Percentiles rank a stretch among this genome's conserved stretches.
Evolutionary conservation across 1,139 yeast genomes (phyloP).

Genomic region (Magnusiomyces suaveolens): DNA sequence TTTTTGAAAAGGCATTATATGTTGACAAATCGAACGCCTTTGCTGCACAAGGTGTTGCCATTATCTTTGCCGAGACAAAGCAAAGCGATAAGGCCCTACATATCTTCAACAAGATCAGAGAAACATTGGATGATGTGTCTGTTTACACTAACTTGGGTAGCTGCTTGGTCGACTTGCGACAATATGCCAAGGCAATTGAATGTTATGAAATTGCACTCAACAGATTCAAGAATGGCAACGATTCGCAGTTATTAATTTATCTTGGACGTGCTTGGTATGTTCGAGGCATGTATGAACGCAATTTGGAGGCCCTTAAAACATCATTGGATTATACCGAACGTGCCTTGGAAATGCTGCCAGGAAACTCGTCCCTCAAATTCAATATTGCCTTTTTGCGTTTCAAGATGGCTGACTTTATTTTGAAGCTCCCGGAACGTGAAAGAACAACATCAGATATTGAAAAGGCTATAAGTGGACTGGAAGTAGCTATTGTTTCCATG

Average conservation of each 20-base stretch:
- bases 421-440: slow-evolving; percentile 50
- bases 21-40: slow-evolving; percentile 79
- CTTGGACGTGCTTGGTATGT: slow-evolving; percentile 88
- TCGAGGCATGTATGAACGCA: slow-evolving; percentile 65
- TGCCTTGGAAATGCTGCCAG: slow-evolving; percentile 41
- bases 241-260: slow-evolving; percentile 56
- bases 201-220: slow-evolving; percentile 71
- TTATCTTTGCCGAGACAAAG: slow-evolving; percentile 81
- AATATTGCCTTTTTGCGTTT: slow-evolving; percentile 79
- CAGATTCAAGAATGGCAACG: slow-evolving; percentile 54
- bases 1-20: slow-evolving; percentile 78
- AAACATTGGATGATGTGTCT: slow-evolving; percentile 75
- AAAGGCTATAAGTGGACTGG: slow-evolving; percentile 47
- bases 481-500: slow-evolving; percentile 53
- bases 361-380: slow-evolving; percentile 48
- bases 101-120: slow-evolving; percentile 80
- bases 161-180: slow-evolving; percentile 72
- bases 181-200: slow-evolving; percentile 80
- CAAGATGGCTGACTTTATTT: slow-evolving; percentile 75
- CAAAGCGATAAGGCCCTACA: slow-evolving; percentile 71
- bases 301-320: slow-evolving; percentile 46
- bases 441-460: slow-evolving; percentile 58
- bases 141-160: slow-evolving; percentile 83
- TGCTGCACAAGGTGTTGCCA: slow-evolving; percentile 97
- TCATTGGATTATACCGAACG: slow-evolving; percentile 54